Conservation (phyloP, 2,329 filamentous ascomycete genomes). For the Fusarium anguioides region DNA sequence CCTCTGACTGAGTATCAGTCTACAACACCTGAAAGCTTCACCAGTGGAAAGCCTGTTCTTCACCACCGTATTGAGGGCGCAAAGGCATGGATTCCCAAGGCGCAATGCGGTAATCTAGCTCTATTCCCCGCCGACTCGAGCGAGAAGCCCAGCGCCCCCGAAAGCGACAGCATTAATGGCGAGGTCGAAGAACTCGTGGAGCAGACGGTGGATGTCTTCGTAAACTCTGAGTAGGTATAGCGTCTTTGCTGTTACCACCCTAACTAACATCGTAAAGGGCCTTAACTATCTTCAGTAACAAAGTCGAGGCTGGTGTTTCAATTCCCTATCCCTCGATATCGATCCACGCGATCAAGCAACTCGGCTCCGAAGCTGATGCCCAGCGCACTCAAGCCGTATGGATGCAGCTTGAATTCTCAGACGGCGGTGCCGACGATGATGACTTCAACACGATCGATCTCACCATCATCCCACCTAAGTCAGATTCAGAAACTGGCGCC, state of each 20-base stretch:
- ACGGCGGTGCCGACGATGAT: constrained; percentile 68
- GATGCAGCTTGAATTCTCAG: constrained; percentile 75
- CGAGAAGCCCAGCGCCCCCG: constrained; percentile 44
- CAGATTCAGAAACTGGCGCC: constrained; percentile 39
- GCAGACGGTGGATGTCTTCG: constrained; percentile 66
- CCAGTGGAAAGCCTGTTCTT: constrained; percentile 75
- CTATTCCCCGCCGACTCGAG: constrained; percentile 60
- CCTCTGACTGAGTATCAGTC: constrained; percentile 75
- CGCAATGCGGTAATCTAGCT: constrained; percentile 65
- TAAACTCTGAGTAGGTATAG: constrained; percentile 65
- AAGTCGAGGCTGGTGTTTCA: constrained; percentile 68
- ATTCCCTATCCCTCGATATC: constrained; percentile 81
- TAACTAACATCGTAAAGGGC: constrained; percentile 40
- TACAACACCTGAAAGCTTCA: constrained; percentile 78
- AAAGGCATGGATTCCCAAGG: constrained; percentile 67
- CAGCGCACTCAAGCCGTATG: constrained; percentile 64
- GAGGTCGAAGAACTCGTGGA: constrained; percentile 55
- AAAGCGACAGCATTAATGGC: constrained; percentile 39
- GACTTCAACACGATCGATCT: constrained; percentile 75
- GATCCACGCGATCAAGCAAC: constrained; percentile 78
- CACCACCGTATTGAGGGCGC: constrained; percentile 70
- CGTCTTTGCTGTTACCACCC: not conserved
- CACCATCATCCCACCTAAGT: constrained; percentile 67
- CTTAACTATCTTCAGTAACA: constrained; percentile 72
- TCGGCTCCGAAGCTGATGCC: constrained; percentile 54